Evolutionary conservation across 2,329 filamentous ascomycete species (phyloP), one percentile per base, ranked within the genome.

Genomic region (Claviceps arundinis): DNA sequence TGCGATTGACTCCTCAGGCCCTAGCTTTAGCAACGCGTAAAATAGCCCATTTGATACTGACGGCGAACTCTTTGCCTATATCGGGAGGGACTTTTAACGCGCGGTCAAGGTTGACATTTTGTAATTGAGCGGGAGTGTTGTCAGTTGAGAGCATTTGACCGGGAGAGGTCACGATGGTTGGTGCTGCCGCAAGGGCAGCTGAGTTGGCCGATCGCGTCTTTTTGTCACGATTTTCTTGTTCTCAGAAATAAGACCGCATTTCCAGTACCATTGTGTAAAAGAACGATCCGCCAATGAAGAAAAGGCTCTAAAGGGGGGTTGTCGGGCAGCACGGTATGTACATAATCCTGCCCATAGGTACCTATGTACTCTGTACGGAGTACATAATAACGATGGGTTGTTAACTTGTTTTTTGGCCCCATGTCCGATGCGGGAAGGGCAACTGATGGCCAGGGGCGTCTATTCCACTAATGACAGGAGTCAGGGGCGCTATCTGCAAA

Each of bases 31-130:
- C 26, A 51, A 49, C 52, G 47, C 42, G 37, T 54, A 51, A n/a
- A 51, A 54, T 3, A 41, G 47, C 13, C 49, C 52, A 17, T 38
- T 49, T 49, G 19, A 51, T 51, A 50, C 52, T 46, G 45, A 42
- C 49, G 6, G 49, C 9, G 37, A 54, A 49, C 6, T 51, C 17
- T n/a, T 19, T 54, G 8, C 26, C 26, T 30, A 30, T 13, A 43
- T 30, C 19, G 8, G 51, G 22, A 50, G 49, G 7, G 46, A 54
- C 13, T 45, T 50, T 45, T 50, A 30, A 54, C 46, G 37, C 49
- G 52, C 9, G 52, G 16, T 49, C 30, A 17, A 54, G 46, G 34
- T 43, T 44, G 19, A 48, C 50, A 17, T 48, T 51, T 19, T 45
- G 37, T 7, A 49, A 50, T 3, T 51, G 19, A 19, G 40, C 45